phyloP scores from a whole-genome alignment of 2,329 filamentous ascomycete species.

The Diaporthe eres region DNA sequence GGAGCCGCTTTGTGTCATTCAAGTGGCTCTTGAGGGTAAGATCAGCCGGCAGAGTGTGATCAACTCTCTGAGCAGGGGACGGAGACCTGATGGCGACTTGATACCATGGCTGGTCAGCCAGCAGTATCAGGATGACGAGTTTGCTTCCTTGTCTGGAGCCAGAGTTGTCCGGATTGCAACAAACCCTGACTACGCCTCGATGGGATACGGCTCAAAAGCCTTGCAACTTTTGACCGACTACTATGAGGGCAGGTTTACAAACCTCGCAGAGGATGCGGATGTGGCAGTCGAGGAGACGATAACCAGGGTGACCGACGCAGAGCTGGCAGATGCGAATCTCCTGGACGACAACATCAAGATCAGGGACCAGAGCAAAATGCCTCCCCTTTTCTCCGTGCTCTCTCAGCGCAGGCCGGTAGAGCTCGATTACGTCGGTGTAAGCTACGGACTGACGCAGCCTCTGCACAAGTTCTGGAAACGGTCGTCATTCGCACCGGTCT shows the following conservation, averaged over 20 bases:
- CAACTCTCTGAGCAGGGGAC: constrained; percentile 89
- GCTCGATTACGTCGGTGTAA: constrained; percentile 95
- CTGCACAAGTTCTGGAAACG: constrained; percentile 99
- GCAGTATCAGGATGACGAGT: constrained; percentile 98
- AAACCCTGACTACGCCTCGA: constrained; percentile 90
- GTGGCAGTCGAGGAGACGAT: constrained; percentile 73
- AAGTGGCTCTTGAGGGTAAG: constrained; percentile 93
- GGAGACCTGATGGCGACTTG: constrained; percentile 90
- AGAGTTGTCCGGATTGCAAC: constrained; percentile 95
- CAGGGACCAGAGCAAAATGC: constrained; percentile 91
- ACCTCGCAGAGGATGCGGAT: constrained; percentile 79
- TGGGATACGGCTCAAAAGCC: constrained; percentile 94
- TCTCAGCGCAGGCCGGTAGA: constrained; percentile 83
- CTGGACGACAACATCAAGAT: constrained; percentile 91
- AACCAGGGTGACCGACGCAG: constrained; percentile 84
- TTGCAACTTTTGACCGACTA: constrained; percentile 90
- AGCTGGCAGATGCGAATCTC: constrained; percentile 82
- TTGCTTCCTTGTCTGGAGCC: constrained; percentile 92
- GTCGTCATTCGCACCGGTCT: constrained; percentile 87
- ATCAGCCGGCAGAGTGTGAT: constrained; percentile 95
- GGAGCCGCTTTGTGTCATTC: constrained; percentile 94
- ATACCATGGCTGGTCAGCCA: constrained; percentile 98
- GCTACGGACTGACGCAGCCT: constrained; percentile 88
- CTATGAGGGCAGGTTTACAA: constrained; percentile 93
- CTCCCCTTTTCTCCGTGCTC: constrained; percentile 91